Percentiles rank a stretch among this genome's conserved stretches.
Evolutionary conservation across 768 basidiomycete genomes (phyloP).

Genomic region (Rubroboletus pulcherrimus): DNA sequence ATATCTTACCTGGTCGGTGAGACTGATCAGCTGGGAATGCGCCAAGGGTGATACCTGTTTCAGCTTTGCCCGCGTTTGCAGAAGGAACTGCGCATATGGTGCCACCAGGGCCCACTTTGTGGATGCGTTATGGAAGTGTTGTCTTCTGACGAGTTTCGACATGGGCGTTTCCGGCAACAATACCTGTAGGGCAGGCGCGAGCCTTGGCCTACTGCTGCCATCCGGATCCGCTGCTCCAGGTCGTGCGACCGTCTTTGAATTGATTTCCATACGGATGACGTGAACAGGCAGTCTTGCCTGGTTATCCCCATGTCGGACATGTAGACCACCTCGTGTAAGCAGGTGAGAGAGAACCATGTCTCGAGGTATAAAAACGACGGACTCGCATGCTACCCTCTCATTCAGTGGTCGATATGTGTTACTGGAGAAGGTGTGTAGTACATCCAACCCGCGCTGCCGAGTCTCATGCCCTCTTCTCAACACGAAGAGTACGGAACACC

Average conservation of each 20-base stretch:
- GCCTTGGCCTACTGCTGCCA: conserved; percentile 10
- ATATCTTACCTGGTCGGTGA: conserved; percentile 19
- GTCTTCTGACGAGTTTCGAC: conserved; percentile 30
- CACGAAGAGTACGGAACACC: conserved; percentile 50
- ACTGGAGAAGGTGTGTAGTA: conserved; percentile 51
- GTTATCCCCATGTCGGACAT: conserved; percentile 25
- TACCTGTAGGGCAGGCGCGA: conserved; percentile 11
- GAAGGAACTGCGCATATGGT: background rate
- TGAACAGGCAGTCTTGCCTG: conserved; percentile 18
- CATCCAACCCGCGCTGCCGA: background rate
- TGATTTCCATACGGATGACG: conserved; percentile 28
- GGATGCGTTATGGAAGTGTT: conserved; percentile 29
- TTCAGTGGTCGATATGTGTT: conserved; percentile 45
- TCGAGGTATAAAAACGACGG: conserved; percentile 29
- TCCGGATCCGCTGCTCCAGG: conserved; percentile 18
- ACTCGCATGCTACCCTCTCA: background rate
- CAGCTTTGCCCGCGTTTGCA: conserved; percentile 11
- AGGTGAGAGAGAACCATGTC: conserved; percentile 23
- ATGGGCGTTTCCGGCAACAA: conserved; percentile 25
- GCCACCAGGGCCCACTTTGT: conserved; percentile 20
- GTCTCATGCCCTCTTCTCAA: conserved; percentile 18
- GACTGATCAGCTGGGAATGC: conserved; percentile 25
- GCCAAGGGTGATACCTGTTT: conserved; percentile 30
- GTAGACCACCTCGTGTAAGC: conserved; percentile 27
- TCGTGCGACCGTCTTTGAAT: conserved; percentile 31